Conservation (phyloP, 192 early-diverging fungal species). For the Ambispora gerdemannii region DNA sequence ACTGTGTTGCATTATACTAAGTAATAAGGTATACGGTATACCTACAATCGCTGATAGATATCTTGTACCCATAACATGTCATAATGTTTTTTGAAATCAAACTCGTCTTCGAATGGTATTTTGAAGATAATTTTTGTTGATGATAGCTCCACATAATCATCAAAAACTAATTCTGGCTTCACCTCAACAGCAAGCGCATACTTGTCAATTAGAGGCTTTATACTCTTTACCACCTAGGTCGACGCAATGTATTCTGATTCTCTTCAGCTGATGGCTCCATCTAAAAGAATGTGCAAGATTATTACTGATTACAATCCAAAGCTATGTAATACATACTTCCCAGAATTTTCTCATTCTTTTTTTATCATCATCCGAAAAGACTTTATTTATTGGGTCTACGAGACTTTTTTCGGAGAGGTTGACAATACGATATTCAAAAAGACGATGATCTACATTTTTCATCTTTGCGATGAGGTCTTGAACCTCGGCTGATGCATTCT, state of each 20-base stretch:
- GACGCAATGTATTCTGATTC: constrained; percentile 18
- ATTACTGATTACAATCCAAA: constrained; percentile 23
- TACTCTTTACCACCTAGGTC: constrained; percentile 25
- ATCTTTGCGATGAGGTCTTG: constrained; percentile 19
- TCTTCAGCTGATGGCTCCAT: constrained; percentile 28
- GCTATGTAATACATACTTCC: constrained; percentile 4
- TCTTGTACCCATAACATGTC: constrained; percentile 27
- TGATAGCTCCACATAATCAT: no score
- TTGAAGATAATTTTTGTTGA: no score
- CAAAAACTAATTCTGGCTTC: constrained; percentile 8
- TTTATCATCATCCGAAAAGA: constrained; percentile 27
- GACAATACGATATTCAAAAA: constrained; percentile 26
- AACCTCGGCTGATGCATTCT: constrained; percentile 17
- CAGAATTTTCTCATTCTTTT: constrained; percentile 15
- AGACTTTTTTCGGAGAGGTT: constrained; percentile 28
- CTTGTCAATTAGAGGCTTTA: constrained; percentile 21
- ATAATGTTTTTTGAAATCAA: constrained; percentile 30
- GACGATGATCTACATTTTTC: constrained; percentile 17
- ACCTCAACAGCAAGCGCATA: constrained; percentile 20
- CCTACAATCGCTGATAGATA: constrained; percentile 27
- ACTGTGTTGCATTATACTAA: no score
- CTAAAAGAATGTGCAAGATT: constrained; percentile 25
- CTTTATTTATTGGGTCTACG: constrained; percentile 26
- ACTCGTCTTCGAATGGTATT: constrained; percentile 19
- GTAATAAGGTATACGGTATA: constrained; percentile 15